Conservation (phyloP, 148 eudicot species). For the Bassia scoparia region DNA sequence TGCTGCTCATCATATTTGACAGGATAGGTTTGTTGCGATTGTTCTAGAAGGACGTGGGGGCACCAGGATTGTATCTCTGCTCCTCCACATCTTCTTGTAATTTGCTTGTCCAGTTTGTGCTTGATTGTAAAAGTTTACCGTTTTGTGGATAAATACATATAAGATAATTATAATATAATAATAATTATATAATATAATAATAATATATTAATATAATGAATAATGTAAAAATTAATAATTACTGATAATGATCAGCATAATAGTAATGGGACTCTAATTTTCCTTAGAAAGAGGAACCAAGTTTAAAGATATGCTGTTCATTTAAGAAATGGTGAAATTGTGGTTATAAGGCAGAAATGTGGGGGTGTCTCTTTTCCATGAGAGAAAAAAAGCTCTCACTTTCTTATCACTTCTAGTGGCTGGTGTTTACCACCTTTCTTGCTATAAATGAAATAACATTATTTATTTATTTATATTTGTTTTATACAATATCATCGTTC, state of each 20-base stretch:
- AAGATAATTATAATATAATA: too few species aligned
- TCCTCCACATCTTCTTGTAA: too few species aligned
- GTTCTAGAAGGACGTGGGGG: too few species aligned
- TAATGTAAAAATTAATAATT: constrained; percentile 5
- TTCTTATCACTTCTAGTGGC: constrained; percentile 41
- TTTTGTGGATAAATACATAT: too few species aligned
- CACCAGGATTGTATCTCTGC: too few species aligned
- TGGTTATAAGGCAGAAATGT: constrained; percentile 45
- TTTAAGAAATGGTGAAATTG: constrained; percentile 13
- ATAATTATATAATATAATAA: too few species aligned
- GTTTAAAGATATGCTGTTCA: constrained; percentile 28
- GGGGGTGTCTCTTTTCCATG: constrained; percentile 67
- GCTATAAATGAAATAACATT: neutral
- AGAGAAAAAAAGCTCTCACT: constrained; percentile 47
- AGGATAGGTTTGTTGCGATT: too few species aligned
- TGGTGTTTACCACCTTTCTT: constrained; percentile 24
- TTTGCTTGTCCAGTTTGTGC: too few species aligned
- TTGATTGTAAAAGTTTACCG: too few species aligned
- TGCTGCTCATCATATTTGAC: too few species aligned
- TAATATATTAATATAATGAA: neutral
- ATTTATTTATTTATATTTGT: neutral
- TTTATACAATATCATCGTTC: neutral
- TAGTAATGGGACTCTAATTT: too few species aligned
- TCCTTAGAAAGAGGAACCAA: constrained; percentile 48
- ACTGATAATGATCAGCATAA: too few species aligned